A percentile compares a stretch with the other conserved stretches of the same genome.
Conservation (phyloP, 2,329 filamentous ascomycete species). For the Colletotrichum karsti region DNA sequence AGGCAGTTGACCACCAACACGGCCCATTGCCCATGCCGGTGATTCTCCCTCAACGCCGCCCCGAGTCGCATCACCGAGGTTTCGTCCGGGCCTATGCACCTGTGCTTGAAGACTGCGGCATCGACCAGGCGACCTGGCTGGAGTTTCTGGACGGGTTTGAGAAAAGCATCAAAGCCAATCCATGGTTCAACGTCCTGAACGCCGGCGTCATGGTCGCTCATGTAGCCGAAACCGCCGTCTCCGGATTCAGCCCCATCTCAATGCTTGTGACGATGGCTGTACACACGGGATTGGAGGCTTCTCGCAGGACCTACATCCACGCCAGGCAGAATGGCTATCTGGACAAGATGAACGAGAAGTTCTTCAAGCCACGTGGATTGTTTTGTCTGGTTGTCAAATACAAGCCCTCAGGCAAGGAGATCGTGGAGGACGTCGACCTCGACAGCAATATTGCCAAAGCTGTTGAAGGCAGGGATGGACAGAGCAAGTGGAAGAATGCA, state of each 20-base stretch:
- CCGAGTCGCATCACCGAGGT: background rate
- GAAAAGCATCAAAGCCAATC: background rate
- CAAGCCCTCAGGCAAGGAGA: background rate
- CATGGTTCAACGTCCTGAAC: background rate
- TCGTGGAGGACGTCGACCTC: background rate
- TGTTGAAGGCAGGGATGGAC: background rate
- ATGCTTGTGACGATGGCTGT: background rate
- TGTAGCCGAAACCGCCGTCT: background rate
- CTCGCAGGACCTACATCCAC: background rate
- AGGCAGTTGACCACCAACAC: background rate
- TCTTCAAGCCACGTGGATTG: background rate
- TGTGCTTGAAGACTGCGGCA: background rate
- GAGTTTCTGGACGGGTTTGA: background rate
- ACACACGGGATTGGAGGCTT: background rate
- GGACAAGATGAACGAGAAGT: constrained; percentile 1
- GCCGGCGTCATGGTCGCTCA: background rate
- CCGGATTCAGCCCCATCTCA: background rate
- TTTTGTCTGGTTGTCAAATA: background rate
- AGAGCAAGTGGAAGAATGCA: background rate
- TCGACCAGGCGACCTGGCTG: background rate
- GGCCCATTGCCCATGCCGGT: background rate
- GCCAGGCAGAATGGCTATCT: background rate
- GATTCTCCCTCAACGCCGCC: background rate
- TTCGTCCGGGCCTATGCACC: constrained; percentile 2
- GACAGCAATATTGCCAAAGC: background rate